A percentile compares a stretch with the other conserved stretches of the same genome.
Conservation (phyloP, 805 yeast genomes). For the Monosporozyma aquatica region DNA sequence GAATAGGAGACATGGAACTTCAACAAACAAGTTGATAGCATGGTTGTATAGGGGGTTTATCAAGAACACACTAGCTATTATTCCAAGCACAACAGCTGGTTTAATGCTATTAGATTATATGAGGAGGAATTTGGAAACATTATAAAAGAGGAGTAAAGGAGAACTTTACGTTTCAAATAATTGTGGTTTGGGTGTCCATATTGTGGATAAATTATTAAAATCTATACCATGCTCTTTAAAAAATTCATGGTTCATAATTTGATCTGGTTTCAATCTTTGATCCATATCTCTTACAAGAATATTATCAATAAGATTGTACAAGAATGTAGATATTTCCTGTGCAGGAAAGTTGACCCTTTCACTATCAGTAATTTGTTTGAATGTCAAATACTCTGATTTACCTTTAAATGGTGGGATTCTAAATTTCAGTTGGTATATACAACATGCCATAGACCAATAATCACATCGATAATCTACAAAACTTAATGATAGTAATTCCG, state of each 20-base stretch:
- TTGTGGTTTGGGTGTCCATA: background rate
- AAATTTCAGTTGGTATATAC: conserved; percentile 87
- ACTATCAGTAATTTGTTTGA: conserved; percentile 38
- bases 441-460: conserved; percentile 97
- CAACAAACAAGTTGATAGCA: conserved; percentile 39
- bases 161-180: background rate
- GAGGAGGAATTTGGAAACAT: conserved; percentile 36
- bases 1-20: conserved; percentile 38
- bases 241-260: conserved; percentile 55
- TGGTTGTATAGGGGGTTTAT: conserved; percentile 76
- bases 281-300: conserved; percentile 56
- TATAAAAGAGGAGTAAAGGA: background rate
- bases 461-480: conserved; percentile 88
- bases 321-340: conserved; percentile 29
- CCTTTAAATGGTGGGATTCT: conserved; percentile 86
- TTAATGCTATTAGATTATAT: conserved; percentile 75
- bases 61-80: conserved; percentile 59
- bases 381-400: conserved; percentile 69
- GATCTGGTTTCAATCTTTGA: conserved; percentile 47
- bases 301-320: conserved; percentile 63
- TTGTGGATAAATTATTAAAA: background rate
- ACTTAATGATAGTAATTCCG: conserved; percentile 45
- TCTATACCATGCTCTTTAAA: conserved; percentile 27
- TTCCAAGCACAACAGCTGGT: conserved; percentile 87
- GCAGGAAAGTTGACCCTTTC: conserved; percentile 51